These are phyloP conservation scores for Pilatotrama ljubarskyi DNA, from an alignment of 768 basidiomycete genomes.

Conservation along the genomic window DNA sequence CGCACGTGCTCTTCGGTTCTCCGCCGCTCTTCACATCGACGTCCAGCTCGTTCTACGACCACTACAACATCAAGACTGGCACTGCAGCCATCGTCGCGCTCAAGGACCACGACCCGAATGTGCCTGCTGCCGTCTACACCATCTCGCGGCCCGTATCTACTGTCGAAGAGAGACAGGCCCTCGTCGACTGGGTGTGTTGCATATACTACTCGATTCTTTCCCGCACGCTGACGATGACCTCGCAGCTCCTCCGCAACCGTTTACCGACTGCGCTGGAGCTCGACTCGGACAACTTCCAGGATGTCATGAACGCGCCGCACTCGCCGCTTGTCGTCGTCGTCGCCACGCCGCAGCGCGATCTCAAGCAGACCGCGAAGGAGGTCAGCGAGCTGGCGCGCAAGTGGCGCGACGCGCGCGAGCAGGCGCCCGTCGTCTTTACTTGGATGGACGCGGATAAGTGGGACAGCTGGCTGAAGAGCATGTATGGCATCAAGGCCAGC, in stretches of 20 bases:
- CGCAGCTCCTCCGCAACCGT: conserved; percentile 46
- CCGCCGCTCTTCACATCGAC: conserved; percentile 49
- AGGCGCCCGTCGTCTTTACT: conserved; percentile 71
- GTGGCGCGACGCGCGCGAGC: conserved; percentile 34
- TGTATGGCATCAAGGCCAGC: conserved; percentile 67
- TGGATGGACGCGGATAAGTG: conserved; percentile 89
- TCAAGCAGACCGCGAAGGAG: conserved; percentile 42
- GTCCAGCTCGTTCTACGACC: conserved; percentile 33
- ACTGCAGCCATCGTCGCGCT: conserved; percentile 58
- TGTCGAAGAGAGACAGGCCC: conserved; percentile 5
- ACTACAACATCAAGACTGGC: conserved; percentile 30
- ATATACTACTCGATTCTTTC: too few relatives aligned
- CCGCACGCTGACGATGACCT: neutral
- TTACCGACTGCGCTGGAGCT: conserved; percentile 77
- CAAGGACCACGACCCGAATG: conserved; percentile 55
- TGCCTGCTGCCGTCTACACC: conserved; percentile 47
- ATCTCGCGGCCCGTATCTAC: conserved; percentile 12
- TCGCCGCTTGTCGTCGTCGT: conserved; percentile 79
- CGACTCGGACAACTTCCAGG: conserved; percentile 75
- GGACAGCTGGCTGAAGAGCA: conserved; percentile 87
- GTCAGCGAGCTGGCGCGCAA: conserved; percentile 59
- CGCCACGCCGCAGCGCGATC: conserved; percentile 40
- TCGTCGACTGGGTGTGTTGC: conserved; percentile 28
- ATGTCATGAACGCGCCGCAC: conserved; percentile 80
- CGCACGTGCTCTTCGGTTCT: conserved; percentile 49